Conservation (phyloP, 2,329 filamentous ascomycete genomes). For the Cordyceps militaris region DNA sequence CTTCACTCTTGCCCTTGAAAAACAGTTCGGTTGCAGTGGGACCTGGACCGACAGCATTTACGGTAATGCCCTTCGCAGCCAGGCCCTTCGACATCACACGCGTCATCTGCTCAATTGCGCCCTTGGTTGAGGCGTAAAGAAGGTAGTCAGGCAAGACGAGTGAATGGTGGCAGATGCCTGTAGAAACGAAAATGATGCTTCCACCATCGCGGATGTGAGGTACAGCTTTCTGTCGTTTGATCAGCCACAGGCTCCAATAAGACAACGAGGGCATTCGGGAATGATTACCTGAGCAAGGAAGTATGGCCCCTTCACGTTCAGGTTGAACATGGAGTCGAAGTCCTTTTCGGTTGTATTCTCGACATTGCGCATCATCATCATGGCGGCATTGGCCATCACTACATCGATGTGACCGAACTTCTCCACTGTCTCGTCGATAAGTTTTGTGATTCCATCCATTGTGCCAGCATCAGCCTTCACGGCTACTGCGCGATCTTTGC, state of each 20-base stretch:
- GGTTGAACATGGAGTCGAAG: constrained; percentile 41
- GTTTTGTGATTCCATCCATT: constrained; percentile 36
- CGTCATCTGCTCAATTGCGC: constrained; percentile 52
- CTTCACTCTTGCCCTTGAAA: constrained; percentile 40
- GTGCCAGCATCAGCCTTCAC: constrained; percentile 49
- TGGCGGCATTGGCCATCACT: constrained; percentile 48
- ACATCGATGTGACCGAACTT: constrained; percentile 52
- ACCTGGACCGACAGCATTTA: constrained; percentile 34
- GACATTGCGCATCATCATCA: constrained; percentile 43
- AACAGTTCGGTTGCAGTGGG: constrained; percentile 52
- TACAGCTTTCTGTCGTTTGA: constrained; percentile 36
- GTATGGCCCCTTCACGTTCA: constrained; percentile 53
- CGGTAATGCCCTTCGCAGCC: constrained; percentile 40
- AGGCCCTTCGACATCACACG: constrained; percentile 50
- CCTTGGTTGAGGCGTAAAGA: constrained; percentile 50
- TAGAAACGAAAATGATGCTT: constrained; percentile 47
- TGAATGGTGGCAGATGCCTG: constrained; percentile 29
- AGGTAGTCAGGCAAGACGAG: constrained; percentile 38
- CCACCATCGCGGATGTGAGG: constrained; percentile 43
- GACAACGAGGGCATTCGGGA: not conserved
- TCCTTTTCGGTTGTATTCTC: constrained; percentile 41
- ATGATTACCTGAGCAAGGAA: constrained; percentile 26
- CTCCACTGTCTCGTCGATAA: constrained; percentile 42
- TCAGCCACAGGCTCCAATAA: not conserved
- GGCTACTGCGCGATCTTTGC: constrained; percentile 39